phyloP scores from a whole-genome alignment of 495 filamentous ascomycete species.

The Clohesyomyces aquaticus region DNA sequence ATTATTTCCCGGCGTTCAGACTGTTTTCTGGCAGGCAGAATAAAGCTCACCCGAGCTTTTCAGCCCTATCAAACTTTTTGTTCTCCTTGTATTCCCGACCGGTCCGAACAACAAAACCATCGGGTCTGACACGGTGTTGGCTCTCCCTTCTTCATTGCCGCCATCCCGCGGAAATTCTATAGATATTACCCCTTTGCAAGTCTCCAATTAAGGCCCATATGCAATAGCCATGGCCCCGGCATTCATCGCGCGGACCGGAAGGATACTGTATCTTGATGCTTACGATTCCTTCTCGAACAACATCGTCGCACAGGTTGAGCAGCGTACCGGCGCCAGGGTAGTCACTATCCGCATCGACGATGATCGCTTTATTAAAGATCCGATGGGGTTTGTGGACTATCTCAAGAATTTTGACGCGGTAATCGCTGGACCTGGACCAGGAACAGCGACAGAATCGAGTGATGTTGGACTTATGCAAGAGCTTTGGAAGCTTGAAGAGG shows the following conservation, averaged over 20 bases:
- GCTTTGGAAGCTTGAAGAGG: slow-evolving; percentile 69
- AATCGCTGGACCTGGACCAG: slow-evolving; percentile 80
- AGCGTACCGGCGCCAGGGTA: slow-evolving; percentile 66
- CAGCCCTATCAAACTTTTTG: slow-evolving; percentile 14
- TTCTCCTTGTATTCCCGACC: not conserved
- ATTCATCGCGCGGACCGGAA: slow-evolving; percentile 1
- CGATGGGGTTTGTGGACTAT: slow-evolving; percentile 52
- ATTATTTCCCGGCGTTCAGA: not conserved
- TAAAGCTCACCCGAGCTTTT: not conserved
- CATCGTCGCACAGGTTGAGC: slow-evolving; percentile 76
- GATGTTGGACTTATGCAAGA: slow-evolving; percentile 81
- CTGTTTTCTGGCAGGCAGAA: not conserved
- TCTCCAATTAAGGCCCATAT: not conserved
- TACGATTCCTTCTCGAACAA: slow-evolving; percentile 97
- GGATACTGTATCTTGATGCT: slow-evolving; percentile 83
- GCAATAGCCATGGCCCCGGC: slow-evolving; percentile 26
- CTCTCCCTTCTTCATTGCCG: not conserved
- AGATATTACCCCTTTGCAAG: not conserved
- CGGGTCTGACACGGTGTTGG: not conserved
- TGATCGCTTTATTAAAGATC: slow-evolving; percentile 34
- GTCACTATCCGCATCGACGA: slow-evolving; percentile 73
- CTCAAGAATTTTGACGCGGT: slow-evolving; percentile 63
- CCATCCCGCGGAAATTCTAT: not conserved
- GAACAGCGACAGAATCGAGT: slow-evolving; percentile 54
- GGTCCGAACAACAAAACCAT: slow-evolving; percentile 4